These are phyloP conservation scores for Lachnellula suecica DNA, from an alignment of 2,329 filamentous ascomycete genomes.

Conservation along the genomic window DNA sequence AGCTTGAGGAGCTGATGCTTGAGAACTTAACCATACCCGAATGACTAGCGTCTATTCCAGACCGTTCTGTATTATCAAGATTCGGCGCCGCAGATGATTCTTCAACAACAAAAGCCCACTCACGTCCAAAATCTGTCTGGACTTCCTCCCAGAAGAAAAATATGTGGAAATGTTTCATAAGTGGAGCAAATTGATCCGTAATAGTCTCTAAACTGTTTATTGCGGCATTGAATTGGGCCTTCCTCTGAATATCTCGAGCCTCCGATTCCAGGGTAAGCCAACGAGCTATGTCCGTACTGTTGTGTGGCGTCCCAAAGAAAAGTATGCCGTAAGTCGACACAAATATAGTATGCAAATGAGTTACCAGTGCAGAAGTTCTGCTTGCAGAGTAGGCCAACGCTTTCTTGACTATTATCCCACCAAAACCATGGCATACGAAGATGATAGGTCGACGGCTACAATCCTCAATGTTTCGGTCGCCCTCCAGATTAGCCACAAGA, in stretches of 20 bases:
- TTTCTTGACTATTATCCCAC: constrained; percentile 25
- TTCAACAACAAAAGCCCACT: constrained; percentile 61
- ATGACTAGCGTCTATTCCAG: constrained; percentile 28
- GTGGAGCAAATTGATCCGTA: constrained; percentile 37
- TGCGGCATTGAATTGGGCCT: constrained; percentile 34
- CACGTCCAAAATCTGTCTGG: constrained; percentile 36
- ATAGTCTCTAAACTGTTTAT: constrained; percentile 39
- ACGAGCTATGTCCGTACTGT: constrained; percentile 35
- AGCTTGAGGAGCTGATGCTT: background rate
- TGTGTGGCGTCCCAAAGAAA: constrained; percentile 39
- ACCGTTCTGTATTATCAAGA: constrained; percentile 35
- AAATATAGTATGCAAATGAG: constrained; percentile 37
- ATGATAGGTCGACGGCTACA: constrained; percentile 17
- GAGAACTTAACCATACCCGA: constrained; percentile 3
- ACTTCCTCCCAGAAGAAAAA: constrained; percentile 41
- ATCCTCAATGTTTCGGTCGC: constrained; percentile 10
- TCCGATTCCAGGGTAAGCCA: constrained; percentile 31
- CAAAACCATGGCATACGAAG: constrained; percentile 20
- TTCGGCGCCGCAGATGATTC: constrained; percentile 65
- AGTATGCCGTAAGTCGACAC: constrained; percentile 37
- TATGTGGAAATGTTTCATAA: constrained; percentile 37
- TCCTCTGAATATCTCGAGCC: constrained; percentile 29
- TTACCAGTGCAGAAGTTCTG: constrained; percentile 21
- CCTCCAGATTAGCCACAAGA: constrained; percentile 5
- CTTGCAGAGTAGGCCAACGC: constrained; percentile 35